Percentiles rank a stretch among this genome's conserved stretches.
phyloP scores from a whole-genome alignment of 257 asterid genomes.

The Cruciata laevipes region DNA sequence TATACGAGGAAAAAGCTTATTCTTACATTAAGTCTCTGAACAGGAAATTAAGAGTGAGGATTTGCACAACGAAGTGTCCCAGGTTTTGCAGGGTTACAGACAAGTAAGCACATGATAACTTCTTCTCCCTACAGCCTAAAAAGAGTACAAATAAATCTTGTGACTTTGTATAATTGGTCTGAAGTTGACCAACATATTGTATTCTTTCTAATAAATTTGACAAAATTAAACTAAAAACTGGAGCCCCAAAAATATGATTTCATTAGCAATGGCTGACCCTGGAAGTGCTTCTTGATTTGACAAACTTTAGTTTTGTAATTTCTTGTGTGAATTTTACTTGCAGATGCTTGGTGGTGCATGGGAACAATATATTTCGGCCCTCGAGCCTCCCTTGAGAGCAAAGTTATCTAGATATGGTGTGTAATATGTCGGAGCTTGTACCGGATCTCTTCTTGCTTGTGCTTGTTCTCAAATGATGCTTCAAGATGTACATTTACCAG shows the following conservation, averaged over 20 bases:
- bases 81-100: conserved; percentile 86
- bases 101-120: conserved; percentile 42
- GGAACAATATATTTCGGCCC: conserved; percentile 80
- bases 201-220: neutral
- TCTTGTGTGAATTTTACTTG: neutral
- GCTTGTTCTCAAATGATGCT: conserved; percentile 15
- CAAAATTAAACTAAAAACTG: neutral
- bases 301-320: neutral
- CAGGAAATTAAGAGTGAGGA: conserved; percentile 94
- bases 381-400: conserved; percentile 76
- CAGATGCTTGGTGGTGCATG: conserved; percentile 95
- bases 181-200: neutral
- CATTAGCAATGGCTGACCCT: neutral
- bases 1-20: neutral
- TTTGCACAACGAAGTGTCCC: conserved; percentile 76
- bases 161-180: neutral
- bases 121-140: neutral
- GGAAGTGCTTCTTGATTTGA: neutral
- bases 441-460: conserved; percentile 11
- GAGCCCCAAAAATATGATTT: neutral
- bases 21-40: conserved; percentile 18
- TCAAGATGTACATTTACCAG: conserved; percentile 12
- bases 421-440: conserved; percentile 8
- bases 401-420: conserved; percentile 55
- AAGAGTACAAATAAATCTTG: neutral